Evolutionary conservation across 768 basidiomycete genomes (phyloP), one percentile per base, ranked within the genome.

Genomic region (Termitomyces sp.): DNA sequence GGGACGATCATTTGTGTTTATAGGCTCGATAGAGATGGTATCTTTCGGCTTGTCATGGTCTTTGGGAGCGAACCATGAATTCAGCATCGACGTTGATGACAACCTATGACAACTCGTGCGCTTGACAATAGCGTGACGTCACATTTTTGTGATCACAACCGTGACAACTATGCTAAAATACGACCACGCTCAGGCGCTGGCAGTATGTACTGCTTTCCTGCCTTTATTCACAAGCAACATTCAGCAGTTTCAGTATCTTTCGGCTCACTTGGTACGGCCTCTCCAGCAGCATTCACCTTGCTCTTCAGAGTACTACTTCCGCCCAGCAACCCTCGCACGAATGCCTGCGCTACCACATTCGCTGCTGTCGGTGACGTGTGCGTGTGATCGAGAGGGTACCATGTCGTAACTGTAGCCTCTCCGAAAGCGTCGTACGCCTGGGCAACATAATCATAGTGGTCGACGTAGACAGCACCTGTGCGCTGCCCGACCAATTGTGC

Each of bases 401-500:
- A 81, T 2, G 73, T 66, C 25, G 67, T 68, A 12, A 72, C 68
- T n/a, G 63, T 58, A 7, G 71, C 65, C 58, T 75, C 61, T 15
- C 79, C 78, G 10, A 76, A 64, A 27, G 63, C 60, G 32, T 75
- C 60, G 58, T 74, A 79, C 15, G 71, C 70, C 45, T 77, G 70
- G 2, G 76, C 74, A 11, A 75, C 72, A 54, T 78, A 78, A 35
- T 63, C 69, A 55, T 72, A 79, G 59, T 81, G 80, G 61, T 80
- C 71, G 33, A 80, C 64, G 60, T 79, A 80, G 1, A 69, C 64
- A 9, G 70, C 73, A 10, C 65, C 61, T 7, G 73, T 77, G 9
- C 69, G 67, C 33, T 61, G 66, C 7, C 71, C 76, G 18, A 70
- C 69, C 1, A 66, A 65, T 53, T 74, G 62, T 12, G 78, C 76